Conservation (phyloP, 768 basidiomycete species). For the Auriscalpium orientale region DNA sequence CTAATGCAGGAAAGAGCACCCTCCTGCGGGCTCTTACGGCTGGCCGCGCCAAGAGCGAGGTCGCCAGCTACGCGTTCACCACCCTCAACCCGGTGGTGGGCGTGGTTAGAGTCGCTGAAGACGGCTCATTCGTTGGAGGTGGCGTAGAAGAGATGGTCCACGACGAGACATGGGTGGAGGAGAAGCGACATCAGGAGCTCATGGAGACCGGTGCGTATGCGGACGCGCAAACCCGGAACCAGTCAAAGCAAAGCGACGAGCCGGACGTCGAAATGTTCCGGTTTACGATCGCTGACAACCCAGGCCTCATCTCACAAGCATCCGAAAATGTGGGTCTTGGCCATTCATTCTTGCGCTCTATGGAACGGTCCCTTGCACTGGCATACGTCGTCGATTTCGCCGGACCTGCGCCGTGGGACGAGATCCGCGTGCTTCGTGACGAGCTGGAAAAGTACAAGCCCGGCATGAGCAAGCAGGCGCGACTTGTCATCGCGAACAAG, state of each 20-base stretch:
- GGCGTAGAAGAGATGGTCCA: slow-evolving; percentile 42
- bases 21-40: slow-evolving; percentile 84
- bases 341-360: slow-evolving; percentile 86
- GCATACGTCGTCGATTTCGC: slow-evolving; percentile 91
- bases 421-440: slow-evolving; percentile 61
- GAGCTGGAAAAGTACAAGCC: slow-evolving; percentile 80
- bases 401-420: slow-evolving; percentile 65
- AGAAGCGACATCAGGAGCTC: slow-evolving; percentile 33
- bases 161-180: slow-evolving; percentile 62
- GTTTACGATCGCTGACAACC: slow-evolving; percentile 96
- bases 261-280: slow-evolving; percentile 56
- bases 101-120: slow-evolving; percentile 75
- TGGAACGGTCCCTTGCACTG: slow-evolving; percentile 86
- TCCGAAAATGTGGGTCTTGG: slow-evolving; percentile 90
- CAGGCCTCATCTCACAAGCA: slow-evolving; percentile 79
- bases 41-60: slow-evolving; percentile 72
- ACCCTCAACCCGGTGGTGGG: slow-evolving; percentile 93
- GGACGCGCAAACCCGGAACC: slow-evolving; percentile 43
- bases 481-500: slow-evolving; percentile 90
- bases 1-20: slow-evolving; percentile 92
- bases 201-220: slow-evolving; percentile 49
- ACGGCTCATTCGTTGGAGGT: slow-evolving; percentile 67
- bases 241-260: slow-evolving; percentile 15
- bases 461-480: slow-evolving; percentile 68
- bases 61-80: slow-evolving; percentile 91